These are phyloP conservation scores for Hypoxylon trugodes DNA, from an alignment of 495 filamentous ascomycete genomes.

Conservation along the genomic window DNA sequence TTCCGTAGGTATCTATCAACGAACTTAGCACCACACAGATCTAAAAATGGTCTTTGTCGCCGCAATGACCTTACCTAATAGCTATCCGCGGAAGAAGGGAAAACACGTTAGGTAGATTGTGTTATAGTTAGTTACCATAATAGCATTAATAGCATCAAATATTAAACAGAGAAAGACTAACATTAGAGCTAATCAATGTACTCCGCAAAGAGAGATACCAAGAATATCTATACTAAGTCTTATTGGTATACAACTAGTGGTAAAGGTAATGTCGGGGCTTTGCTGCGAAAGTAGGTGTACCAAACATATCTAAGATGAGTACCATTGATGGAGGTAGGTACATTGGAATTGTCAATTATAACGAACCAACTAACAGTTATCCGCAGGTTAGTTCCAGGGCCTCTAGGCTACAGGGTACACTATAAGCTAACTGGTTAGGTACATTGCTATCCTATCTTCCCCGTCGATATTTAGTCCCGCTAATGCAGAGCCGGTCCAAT, in stretches of 20 bases:
- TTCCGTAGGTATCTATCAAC: too few relatives aligned
- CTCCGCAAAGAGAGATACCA: conserved; percentile 24
- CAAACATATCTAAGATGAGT: conserved; percentile 15
- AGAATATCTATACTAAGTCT: conserved; percentile 16
- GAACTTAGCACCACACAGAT: conserved; percentile 21
- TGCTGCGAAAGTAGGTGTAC: conserved; percentile 12
- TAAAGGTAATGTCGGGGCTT: conserved; percentile 11
- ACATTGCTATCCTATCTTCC: conserved; percentile 25
- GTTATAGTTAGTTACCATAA: neutral
- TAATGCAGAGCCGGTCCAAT: conserved; percentile 42
- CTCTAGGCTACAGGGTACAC: too few relatives aligned
- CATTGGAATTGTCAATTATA: too few relatives aligned
- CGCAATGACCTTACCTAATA: neutral
- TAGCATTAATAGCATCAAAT: neutral
- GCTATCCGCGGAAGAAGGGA: neutral
- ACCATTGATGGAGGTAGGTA: conserved; percentile 10
- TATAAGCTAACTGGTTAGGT: neutral
- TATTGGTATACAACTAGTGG: conserved; percentile 22
- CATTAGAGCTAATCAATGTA: conserved; percentile 25
- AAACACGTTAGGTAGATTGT: neutral
- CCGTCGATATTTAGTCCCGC: conserved; percentile 37
- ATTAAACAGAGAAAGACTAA: neutral
- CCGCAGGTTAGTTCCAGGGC: too few relatives aligned
- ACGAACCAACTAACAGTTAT: too few relatives aligned
- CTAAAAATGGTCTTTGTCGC: conserved; percentile 9